Evolutionary conservation across 2,329 filamentous ascomycete species (phyloP), one percentile per base, ranked within the genome.

Genomic region (Colletotrichum camelliae): DNA sequence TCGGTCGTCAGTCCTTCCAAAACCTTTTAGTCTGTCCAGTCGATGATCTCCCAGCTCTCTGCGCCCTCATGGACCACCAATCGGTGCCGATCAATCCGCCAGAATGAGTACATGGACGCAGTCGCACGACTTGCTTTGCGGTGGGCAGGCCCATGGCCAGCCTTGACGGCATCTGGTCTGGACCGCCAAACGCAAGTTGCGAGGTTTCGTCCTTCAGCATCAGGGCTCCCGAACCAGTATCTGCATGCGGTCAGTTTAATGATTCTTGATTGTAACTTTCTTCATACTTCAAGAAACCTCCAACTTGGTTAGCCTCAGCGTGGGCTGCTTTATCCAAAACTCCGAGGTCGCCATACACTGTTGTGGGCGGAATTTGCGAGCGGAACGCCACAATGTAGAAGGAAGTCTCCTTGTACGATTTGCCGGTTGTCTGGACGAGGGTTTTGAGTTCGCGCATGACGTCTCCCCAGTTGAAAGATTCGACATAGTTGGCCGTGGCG

Each of bases 371-470:
- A 72, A 98, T 91, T 78, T 89, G 90, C 7, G 94, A 96, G 18
- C 95, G 91, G 85, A 98, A 98, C 6, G 93, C 93, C 55, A 98
- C 95, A 72, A 97, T 92, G 85, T 96, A 98, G 86, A 96, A 98
- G 33, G 87, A 89, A 66, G 89, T 90, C 75, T 89, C 86, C 70
- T 87, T 89, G 92, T 94, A 96, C 77, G 89, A 85, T 7, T 85
- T 85, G 15, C 89, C 82, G 8, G 83, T 88, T 10, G 85, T 82
- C 4, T 80, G 79, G 13, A 87, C 85, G 4, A 96, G 86, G 2
- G 86, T 81, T 72, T 85, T 88, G 67, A 97, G 85, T 37, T 89
- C 86, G 5, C 86, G 84, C 13, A 97, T 86, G 16, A 95, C 88
- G 57, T 90, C 85, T 4, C 83, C 77, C 93, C 95, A 97, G 84